Evolutionary conservation across 1,139 yeast species (phyloP).

Genomic region (Debaryomyces udenii): DNA sequence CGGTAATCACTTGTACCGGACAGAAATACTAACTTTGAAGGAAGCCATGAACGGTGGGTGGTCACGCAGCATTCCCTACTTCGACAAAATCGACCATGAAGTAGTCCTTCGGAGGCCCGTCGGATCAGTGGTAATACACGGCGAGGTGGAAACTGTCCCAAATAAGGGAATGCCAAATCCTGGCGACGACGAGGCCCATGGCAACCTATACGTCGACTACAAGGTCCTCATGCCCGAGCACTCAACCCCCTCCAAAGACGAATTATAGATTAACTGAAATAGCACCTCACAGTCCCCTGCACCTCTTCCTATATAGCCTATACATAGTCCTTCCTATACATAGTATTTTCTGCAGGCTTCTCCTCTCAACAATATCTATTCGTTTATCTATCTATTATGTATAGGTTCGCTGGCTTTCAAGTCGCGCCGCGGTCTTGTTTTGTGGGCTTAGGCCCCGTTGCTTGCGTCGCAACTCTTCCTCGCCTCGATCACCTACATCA

Average conservation of each 20-base stretch:
- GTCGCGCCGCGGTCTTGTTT: too few species aligned
- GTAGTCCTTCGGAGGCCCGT: slow-evolving; percentile 50
- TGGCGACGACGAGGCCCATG: slow-evolving; percentile 57
- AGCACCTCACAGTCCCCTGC: background rate
- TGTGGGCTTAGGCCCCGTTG: too few species aligned
- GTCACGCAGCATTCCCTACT: slow-evolving; percentile 64
- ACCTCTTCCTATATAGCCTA: too few species aligned
- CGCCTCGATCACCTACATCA: too few species aligned
- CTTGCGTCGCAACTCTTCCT: too few species aligned
- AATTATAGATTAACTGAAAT: slow-evolving; percentile 20
- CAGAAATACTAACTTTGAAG: slow-evolving; percentile 70
- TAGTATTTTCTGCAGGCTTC: background rate
- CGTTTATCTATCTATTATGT: background rate
- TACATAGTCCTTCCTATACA: background rate
- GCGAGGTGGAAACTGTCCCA: slow-evolving; percentile 68
- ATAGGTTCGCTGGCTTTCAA: background rate
- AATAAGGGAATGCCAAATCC: slow-evolving; percentile 85
- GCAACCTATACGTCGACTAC: slow-evolving; percentile 77
- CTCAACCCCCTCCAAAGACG: slow-evolving; percentile 20
- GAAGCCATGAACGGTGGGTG: slow-evolving; percentile 85
- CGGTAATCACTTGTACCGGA: slow-evolving; percentile 72
- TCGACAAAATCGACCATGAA: slow-evolving; percentile 58
- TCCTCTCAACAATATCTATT: background rate
- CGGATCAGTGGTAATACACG: slow-evolving; percentile 59
- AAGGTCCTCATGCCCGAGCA: slow-evolving; percentile 54